phyloP scores from a whole-genome alignment of 768 basidiomycete species.

The Flagelloscypha sp. region DNA sequence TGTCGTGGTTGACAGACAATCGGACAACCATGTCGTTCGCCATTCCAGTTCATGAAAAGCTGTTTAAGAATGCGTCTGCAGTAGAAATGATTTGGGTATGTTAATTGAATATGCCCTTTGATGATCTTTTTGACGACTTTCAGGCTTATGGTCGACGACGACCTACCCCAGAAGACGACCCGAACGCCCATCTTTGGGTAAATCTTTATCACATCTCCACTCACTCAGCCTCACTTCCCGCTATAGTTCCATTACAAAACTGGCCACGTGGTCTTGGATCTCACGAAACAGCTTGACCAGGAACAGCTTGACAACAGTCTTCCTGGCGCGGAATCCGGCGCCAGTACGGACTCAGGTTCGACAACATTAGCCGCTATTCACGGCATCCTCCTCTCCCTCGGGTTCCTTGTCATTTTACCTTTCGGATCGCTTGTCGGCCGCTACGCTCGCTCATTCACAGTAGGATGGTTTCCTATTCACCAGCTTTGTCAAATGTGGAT shows the following conservation, averaged over 20 bases:
- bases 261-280: conserved; percentile 25
- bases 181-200: conserved; percentile 43
- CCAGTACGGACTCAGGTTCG: too few relatives aligned
- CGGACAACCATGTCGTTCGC: conserved; percentile 20
- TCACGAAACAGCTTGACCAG: conserved; percentile 22
- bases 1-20: conserved; percentile 6
- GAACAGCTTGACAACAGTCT: too few relatives aligned
- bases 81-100: too few relatives aligned
- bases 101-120: too few relatives aligned
- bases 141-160: too few relatives aligned
- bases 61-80: too few relatives aligned
- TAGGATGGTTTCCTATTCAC: conserved; percentile 52
- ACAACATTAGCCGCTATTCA: too few relatives aligned
- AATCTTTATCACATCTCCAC: conserved; percentile 22
- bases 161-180: too few relatives aligned
- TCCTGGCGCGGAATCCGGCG: too few relatives aligned
- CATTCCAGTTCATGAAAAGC: too few relatives aligned
- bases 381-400: conserved; percentile 41
- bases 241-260: conserved; percentile 28
- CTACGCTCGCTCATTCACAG: conserved; percentile 41
- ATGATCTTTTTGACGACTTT: too few relatives aligned
- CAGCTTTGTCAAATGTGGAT: conserved; percentile 39
- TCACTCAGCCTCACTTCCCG: conserved; percentile 19
- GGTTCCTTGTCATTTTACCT: conserved; percentile 51
- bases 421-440: conserved; percentile 45